Evolutionary conservation across 345 rosid genomes (phyloP), one percentile per base, ranked within the genome.

Genomic region (Gossypium turneri): DNA sequence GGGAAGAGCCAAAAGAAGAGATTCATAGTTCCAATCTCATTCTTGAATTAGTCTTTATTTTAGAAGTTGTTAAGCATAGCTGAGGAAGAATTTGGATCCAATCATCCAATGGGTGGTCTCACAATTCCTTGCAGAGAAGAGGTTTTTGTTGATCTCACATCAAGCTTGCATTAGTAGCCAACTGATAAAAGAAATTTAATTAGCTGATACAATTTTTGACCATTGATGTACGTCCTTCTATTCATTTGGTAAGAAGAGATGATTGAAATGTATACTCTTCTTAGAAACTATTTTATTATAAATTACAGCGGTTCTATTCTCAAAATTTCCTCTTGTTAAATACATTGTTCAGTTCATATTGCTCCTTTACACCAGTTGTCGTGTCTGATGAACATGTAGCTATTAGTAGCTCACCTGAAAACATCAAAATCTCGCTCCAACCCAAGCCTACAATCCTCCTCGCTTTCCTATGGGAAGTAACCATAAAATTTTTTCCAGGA

Each of bases 61-160:
- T 79, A 78, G 20, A 63, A 74, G 45, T 62, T 68, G 72, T 22
- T 78, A 43, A 69, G 79, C 25, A 65, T 78, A 44, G 81, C 82
- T 19, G 85, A 87, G 75, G 82, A 86, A 75, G 82, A 86, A 48
- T 84, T 79, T 62, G 82, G 83, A 57, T 87, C 72, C 80, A 75
- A 73, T 73, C 77, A 74, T 74, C 75, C 80, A 43, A 78, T 77
- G 85, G 72, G 80, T n/a, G 88, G 84, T 55, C 81, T 85, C 44
- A 85, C 84, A 15, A 80, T 83, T 55, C 87, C 87, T 43, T 85
- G 84, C 75, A 73, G 66, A 60, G 84, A 87, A 85, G 81, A 83
- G 16, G 22, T 59, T 17, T 84, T 83, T 55, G 58, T 81, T 59
- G 67, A 78, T 19, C 80, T 81, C 58, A 80, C 79, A 73, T 85